phyloP scores from a whole-genome alignment of 306 rosid genomes.

The Trifolium pratense region DNA sequence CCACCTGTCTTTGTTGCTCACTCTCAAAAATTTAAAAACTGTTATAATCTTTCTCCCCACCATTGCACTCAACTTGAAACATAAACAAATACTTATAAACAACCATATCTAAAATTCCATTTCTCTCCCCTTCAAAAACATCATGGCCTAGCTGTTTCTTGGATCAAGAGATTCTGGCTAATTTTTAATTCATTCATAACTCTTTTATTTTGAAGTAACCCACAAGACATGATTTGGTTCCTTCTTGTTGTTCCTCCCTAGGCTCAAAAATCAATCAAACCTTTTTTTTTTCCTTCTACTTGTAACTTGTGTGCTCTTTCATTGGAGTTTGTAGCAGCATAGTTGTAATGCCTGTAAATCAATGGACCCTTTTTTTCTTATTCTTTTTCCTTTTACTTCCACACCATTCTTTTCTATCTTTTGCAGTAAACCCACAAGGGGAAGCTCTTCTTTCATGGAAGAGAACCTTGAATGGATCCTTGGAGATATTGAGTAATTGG shows the following conservation, averaged over 20 bases:
- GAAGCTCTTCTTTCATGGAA: constrained; percentile 84
- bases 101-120: constrained; percentile 64
- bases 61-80: constrained; percentile 42
- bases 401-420: constrained; percentile 36
- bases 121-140: constrained; percentile 61
- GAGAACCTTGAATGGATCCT: constrained; percentile 70
- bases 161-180: constrained; percentile 93
- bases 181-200: constrained; percentile 43
- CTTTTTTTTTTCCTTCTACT: constrained; percentile 3
- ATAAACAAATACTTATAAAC: constrained; percentile 67
- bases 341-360: constrained; percentile 88
- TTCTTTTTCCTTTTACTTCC: constrained; percentile 52
- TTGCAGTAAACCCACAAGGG: constrained; percentile 79
- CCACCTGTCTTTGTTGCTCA: constrained; percentile 52
- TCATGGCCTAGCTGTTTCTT: constrained; percentile 94
- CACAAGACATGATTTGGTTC: constrained; percentile 92
- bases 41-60: constrained; percentile 58
- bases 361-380: constrained; percentile 63
- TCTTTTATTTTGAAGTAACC: constrained; percentile 48
- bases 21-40: constrained; percentile 52
- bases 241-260: constrained; percentile 77
- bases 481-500: constrained; percentile 60
- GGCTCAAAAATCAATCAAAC: constrained; percentile 60
- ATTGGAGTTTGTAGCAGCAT: constrained; percentile 63
- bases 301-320: constrained; percentile 26